phyloP scores from a whole-genome alignment of 1,284 basidiomycete species.

The Ceratobasidium sp. region DNA sequence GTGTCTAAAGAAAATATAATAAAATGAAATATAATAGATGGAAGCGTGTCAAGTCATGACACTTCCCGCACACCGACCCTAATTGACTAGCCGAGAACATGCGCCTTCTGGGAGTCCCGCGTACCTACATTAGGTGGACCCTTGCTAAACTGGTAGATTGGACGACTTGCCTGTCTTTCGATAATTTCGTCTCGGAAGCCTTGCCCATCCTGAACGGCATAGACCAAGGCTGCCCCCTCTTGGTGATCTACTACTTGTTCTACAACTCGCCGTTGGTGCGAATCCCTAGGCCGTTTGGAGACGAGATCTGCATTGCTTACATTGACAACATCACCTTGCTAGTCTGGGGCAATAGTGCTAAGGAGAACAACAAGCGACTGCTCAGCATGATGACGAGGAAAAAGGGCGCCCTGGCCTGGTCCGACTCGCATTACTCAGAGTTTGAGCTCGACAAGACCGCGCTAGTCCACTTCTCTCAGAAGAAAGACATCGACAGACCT shows the following conservation, averaged over 20 bases:
- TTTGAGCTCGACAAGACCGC: not conserved
- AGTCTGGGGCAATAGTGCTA: no score
- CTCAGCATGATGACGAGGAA: not conserved
- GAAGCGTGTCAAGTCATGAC: no score
- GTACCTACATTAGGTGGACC: not conserved
- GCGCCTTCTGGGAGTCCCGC: no score
- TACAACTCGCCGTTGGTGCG: not conserved
- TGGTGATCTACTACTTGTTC: conserved; percentile 35
- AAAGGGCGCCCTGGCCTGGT: not conserved
- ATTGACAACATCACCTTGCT: not conserved
- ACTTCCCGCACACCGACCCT: no score
- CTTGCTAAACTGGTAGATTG: not conserved
- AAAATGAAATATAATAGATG: no score
- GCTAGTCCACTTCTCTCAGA: not conserved
- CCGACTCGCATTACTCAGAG: not conserved
- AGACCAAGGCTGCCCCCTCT: not conserved
- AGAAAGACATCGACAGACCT: not conserved
- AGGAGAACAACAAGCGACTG: not conserved
- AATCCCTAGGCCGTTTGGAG: not conserved
- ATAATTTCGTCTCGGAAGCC: not conserved
- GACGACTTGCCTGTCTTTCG: not conserved
- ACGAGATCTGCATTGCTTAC: not conserved
- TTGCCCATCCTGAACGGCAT: not conserved
- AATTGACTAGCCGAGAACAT: no score
- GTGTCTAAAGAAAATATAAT: no score